A percentile compares a stretch with the other conserved stretches of the same genome.
phyloP scores from a whole-genome alignment of 345 rosid species.

The Limnanthes douglasii region DNA sequence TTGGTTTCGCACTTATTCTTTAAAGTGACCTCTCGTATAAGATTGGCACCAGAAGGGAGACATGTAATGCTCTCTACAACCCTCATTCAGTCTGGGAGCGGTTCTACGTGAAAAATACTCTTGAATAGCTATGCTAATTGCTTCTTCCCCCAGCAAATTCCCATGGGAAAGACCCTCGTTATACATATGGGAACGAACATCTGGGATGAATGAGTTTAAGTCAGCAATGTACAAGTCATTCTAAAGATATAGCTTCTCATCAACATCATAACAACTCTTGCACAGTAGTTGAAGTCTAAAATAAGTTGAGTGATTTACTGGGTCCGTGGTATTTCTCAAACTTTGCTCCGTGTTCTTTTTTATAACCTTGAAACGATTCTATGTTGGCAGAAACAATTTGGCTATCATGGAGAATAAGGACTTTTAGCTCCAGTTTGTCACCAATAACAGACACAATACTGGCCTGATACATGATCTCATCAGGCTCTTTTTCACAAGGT shows the following conservation, averaged over 20 bases:
- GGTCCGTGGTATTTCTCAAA: constrained; percentile 70
- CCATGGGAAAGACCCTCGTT: constrained; percentile 91
- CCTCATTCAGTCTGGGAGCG: constrained; percentile 61
- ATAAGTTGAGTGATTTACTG: constrained; percentile 77
- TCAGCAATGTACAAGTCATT: constrained; percentile 53
- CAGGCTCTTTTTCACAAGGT: constrained; percentile 88
- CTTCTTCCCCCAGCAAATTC: constrained; percentile 73
- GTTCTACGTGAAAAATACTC: constrained; percentile 32
- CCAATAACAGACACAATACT: constrained; percentile 31
- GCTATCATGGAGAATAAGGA: constrained; percentile 50
- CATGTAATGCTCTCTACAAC: constrained; percentile 50
- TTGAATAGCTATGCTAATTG: constrained; percentile 48
- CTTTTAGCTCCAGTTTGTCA: constrained; percentile 83
- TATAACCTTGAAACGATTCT: constrained; percentile 79
- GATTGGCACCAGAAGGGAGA: constrained; percentile 62
- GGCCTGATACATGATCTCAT: constrained; percentile 89
- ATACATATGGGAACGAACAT: constrained; percentile 73
- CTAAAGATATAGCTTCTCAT: constrained; percentile 59
- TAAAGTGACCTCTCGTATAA: constrained; percentile 61
- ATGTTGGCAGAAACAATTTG: constrained; percentile 58
- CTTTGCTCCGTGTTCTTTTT: constrained; percentile 75
- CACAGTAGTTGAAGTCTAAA: constrained; percentile 76
- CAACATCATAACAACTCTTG: constrained; percentile 67
- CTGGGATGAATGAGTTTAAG: constrained; percentile 59
- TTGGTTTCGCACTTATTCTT: constrained; percentile 87